Base-by-base conservation (phyloP, 2,329 filamentous ascomycete genomes). In the Hysterium pulicare region DNA sequence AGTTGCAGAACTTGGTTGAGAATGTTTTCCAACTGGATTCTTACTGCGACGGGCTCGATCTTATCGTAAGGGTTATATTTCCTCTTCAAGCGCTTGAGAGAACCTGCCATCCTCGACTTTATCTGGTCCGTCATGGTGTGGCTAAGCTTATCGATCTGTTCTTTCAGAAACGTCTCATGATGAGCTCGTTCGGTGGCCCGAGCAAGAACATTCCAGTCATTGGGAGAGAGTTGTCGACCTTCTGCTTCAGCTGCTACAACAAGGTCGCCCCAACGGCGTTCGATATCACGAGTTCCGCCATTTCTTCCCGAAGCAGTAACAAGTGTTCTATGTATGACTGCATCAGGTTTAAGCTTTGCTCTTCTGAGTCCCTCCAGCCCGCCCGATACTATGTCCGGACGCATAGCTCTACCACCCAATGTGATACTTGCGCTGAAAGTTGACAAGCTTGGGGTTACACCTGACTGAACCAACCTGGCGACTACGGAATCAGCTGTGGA, bases 191-290 rank as follows among this genome's bases (percentile, higher is more conserved):
- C 53, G 41, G 60, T 62, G 21, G 64, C 64, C 44, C 51, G 58
- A 16, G 57, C 56, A 33, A 68, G 47, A 8, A 57, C 55, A 4
- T 57, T 44, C 65, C 65, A 69, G 45, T 67, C 64, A 30, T 46
- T 45, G 23, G 52, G 45, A 3, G 44, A 34, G 19, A 65, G 50
- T 22, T 49, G 47, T 13, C 35, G 34, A 33, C 57, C 55, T 16
- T 60, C 46, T 2, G 33, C 35, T 35, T 61, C 54, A 10, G 59
- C 55, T 13, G 37, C 30, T 6, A 46, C 46, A 16, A 58, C 57
- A 22, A 65, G 47, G 4, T 38, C 39, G 2, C 46, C 42, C 66
- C 66, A 68, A n/a, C 51, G 45, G n/a, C 56, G 40, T 37, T 63
- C 51, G 21, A 68, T 47, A 11, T 61, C 23, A 1, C 53, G 42